Evolutionary conservation across 306 rosid genomes (phyloP).

Genomic region (Carpinus fangiana): DNA sequence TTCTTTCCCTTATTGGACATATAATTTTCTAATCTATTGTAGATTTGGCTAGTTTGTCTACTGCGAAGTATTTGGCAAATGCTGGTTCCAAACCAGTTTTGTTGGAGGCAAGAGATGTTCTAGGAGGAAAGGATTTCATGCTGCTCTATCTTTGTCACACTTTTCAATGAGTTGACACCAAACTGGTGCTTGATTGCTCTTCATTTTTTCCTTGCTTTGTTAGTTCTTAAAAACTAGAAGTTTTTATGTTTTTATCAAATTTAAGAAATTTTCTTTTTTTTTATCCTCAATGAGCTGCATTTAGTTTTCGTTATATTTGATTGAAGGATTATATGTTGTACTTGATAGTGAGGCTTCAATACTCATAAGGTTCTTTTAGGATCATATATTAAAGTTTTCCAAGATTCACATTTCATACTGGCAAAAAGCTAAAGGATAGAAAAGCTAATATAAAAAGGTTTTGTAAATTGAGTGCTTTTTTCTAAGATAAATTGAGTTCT

Average conservation of each 20-base stretch:
- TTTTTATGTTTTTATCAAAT: background rate
- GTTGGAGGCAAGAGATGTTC: slow-evolving; percentile 92
- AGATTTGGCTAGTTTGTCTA: slow-evolving; percentile 95
- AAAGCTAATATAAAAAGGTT: background rate
- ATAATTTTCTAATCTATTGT: slow-evolving; percentile 28
- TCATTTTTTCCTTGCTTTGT: slow-evolving; percentile 20
- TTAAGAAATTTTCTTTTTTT: no score
- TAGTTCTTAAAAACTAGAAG: slow-evolving; percentile 7
- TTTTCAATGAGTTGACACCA: slow-evolving; percentile 23
- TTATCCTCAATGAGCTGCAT: background rate
- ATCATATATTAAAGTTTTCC: no score
- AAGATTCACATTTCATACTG: no score
- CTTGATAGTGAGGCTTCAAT: background rate
- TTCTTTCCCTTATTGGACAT: background rate
- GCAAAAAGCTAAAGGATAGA: no score
- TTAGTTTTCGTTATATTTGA: no score
- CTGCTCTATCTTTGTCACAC: slow-evolving; percentile 31
- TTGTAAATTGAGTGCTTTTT: no score
- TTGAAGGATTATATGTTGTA: background rate
- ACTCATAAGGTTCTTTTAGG: no score
- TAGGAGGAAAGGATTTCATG: slow-evolving; percentile 91
- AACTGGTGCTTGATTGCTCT: slow-evolving; percentile 4
- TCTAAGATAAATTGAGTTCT: background rate
- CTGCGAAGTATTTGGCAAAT: slow-evolving; percentile 97
- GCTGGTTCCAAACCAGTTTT: slow-evolving; percentile 92